phyloP scores from a whole-genome alignment of 2,329 filamentous ascomycete species.

The Cladosporium sp. region DNA sequence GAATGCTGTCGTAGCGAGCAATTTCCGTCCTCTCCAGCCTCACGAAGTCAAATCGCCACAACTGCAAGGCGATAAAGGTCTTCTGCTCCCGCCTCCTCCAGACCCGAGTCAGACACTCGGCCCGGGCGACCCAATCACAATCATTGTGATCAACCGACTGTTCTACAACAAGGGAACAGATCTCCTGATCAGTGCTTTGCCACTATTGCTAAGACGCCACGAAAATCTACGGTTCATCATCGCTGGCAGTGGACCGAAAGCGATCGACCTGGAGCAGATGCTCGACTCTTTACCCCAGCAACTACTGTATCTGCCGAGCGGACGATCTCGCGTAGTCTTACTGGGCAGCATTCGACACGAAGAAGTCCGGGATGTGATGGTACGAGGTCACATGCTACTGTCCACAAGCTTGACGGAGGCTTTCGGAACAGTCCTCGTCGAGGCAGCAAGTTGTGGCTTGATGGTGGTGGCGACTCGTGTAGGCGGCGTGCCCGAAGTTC shows the following conservation, averaged over 20 bases:
- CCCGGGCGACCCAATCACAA: slow-evolving; percentile 83
- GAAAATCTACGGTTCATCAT: slow-evolving; percentile 96
- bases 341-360: slow-evolving; percentile 90
- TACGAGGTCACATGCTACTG: slow-evolving; percentile 91
- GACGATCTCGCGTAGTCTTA: slow-evolving; percentile 91
- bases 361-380: slow-evolving; percentile 96
- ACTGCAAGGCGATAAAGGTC: slow-evolving; percentile 22
- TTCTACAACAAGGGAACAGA: slow-evolving; percentile 99
- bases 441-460: slow-evolving; percentile 89
- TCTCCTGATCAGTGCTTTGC: slow-evolving; percentile 91
- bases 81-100: slow-evolving; percentile 41
- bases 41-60: slow-evolving; percentile 24
- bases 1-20: slow-evolving; percentile 94
- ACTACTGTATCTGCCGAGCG: slow-evolving; percentile 38
- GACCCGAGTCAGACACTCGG: slow-evolving; percentile 65
- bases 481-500: slow-evolving; percentile 91
- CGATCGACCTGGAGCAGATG: slow-evolving; percentile 97
- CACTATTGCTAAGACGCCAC: slow-evolving; percentile 81
- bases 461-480: slow-evolving; percentile 97
- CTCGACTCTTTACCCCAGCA: slow-evolving; percentile 57
- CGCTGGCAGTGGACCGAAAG: slow-evolving; percentile 90
- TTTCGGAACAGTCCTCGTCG: slow-evolving; percentile 96
- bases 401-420: slow-evolving; percentile 94
- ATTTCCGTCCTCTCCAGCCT: slow-evolving; percentile 71
- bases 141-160: slow-evolving; percentile 92